These are phyloP conservation scores for Apocynum venetum DNA, from an alignment of 257 asterid genomes.

Conservation along the genomic window DNA sequence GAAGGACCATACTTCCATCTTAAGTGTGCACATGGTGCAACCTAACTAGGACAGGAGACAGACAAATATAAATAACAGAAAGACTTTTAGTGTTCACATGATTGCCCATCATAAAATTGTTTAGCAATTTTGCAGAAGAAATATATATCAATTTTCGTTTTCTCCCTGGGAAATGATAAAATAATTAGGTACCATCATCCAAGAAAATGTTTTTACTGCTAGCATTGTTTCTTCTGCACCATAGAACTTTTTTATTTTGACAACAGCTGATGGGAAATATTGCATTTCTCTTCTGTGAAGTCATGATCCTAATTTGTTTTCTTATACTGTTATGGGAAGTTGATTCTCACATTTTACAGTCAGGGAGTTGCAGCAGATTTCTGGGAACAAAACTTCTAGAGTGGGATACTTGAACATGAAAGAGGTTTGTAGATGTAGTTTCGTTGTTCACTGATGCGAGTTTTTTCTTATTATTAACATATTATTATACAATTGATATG, in stretches of 20 bases:
- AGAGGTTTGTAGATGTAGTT: conserved; percentile 48
- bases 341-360: conserved; percentile 86
- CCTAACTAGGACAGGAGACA: background rate
- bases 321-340: conserved; percentile 39
- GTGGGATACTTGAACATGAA: conserved; percentile 68
- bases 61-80: background rate
- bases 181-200: background rate
- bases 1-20: background rate
- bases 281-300: conserved; percentile 2
- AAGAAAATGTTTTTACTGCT: background rate
- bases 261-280: background rate
- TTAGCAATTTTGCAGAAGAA: background rate
- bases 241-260: background rate
- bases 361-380: conserved; percentile 92
- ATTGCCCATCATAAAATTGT: background rate
- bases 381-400: conserved; percentile 69
- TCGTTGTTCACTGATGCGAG: background rate
- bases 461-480: background rate
- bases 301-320: conserved; percentile 1
- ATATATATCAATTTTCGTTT: background rate
- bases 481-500: background rate
- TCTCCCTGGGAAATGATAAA: background rate
- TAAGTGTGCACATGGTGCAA: background rate
- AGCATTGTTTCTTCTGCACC: background rate
- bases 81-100: background rate